Evolutionary conservation across 2,329 filamentous ascomycete genomes (phyloP), one percentile per base, ranked within the genome.

Genomic region (Dactylellina cionopaga): DNA sequence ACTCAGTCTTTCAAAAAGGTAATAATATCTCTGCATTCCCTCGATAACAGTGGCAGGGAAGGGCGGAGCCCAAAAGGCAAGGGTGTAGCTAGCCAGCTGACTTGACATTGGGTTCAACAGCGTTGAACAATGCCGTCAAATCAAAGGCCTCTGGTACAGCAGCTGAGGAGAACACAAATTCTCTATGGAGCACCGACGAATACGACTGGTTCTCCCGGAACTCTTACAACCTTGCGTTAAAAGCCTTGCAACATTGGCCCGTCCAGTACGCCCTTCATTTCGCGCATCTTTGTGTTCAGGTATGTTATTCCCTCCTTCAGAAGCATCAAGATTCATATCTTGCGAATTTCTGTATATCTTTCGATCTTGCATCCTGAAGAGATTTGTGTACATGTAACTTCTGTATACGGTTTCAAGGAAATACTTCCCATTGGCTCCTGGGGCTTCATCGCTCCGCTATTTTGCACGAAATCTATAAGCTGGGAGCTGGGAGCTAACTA

Each of bases 161-260:
- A 37, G 15, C 54, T 17, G 22, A 56, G 27, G 47, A 25, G 54
- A 63, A 17, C n/a, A 29, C 9, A 51, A 75, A 56, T 47, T 73
- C 46, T 13, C 84, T 0, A 92, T 92, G 77, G 86, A 84, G 0
- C 66, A 84, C 0, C 31, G 79, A 83, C 2, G 92, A 96, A 76
- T 82, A 96, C 2, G 85, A 93, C 75, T 96, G 92, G 92, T 93
- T 96, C 78, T 89, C 89, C 35, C 89, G 89, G 74, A 94, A 91
- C 74, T 85, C 90, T 0, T 96, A 96, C 81, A 96, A 95, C 75
- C 79, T 92, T 5, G 89, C 88, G 0, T 80, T 94, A 3, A 54
- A 74, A 25, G 71, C 76, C 15, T 58, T 77, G 60, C 87, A 88
- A 71, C 83, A 89, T 66, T 85, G 84, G 75, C 83, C 84, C 1